Evolutionary conservation across 2,329 filamentous ascomycete species (phyloP), one percentile per base, ranked within the genome.

Genomic region (Falciphora oryzae): DNA sequence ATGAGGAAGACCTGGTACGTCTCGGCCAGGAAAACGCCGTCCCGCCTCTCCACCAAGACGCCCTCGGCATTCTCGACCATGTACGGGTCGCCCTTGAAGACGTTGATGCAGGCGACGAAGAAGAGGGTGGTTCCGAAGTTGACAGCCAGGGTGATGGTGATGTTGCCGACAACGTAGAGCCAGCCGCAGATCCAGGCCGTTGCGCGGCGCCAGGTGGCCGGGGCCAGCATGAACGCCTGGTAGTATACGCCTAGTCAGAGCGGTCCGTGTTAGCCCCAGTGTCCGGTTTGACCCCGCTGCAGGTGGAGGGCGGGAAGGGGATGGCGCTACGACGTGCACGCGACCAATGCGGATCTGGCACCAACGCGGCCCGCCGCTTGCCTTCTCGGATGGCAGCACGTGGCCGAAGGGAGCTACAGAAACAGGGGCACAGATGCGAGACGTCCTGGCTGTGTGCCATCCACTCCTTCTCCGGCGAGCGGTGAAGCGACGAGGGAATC

Each of bases 101-200:
- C 80, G 65, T 85, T 84, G 74, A 86, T 72, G 71, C 82, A 84
- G 18, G 78, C 80, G 65, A 84, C 79, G 65, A 85, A 75, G 73
- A 86, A 83, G 68, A 92, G 85, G 0, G 87, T 89, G 4, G 90
- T 92, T 8, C 89, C 90, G 70, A 92, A 93, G 78, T 91, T 91
- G 73, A 92, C 89, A n/a, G 89, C 85, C n/a, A 92, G 80, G 0
- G 90, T 92, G 69, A 93, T 93, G 69, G 89, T 92, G 74, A 92
- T 89, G 77, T 93, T 93, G 65, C 91, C 91, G 63, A 92, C 86
- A 25, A 91, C 84, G 73, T 90, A 93, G 28, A 89, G 80, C 89
- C 89, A 93, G 66, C 89, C 89, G 68, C 87, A 89, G 66, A 90
- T 85, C 85, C 88, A 92, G 38, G 87, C 87, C 22, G 88, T 80